A percentile compares a stretch with the other conserved stretches of the same genome.
Conservation (phyloP, 331 rosid species). For the Erythrophleum ivorense region DNA sequence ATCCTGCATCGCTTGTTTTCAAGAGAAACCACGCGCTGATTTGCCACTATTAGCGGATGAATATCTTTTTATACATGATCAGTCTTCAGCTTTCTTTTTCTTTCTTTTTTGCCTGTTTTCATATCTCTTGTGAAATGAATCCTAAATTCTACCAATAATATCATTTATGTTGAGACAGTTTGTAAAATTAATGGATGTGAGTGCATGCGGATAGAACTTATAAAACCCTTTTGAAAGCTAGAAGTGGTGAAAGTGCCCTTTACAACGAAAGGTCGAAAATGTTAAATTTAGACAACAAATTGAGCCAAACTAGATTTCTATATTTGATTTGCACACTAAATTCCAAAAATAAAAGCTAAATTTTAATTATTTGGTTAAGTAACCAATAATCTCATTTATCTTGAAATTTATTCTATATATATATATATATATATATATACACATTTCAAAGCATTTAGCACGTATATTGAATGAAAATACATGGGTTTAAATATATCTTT, state of each 20-base stretch:
- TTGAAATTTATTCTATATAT: no score
- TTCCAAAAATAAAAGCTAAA: background rate
- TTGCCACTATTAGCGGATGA: background rate
- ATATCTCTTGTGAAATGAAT: background rate
- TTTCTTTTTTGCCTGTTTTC: background rate
- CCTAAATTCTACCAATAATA: background rate
- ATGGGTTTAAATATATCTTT: no score
- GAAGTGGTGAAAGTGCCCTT: background rate
- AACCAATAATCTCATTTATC: no score
- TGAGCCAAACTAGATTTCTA: background rate
- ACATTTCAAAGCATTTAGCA: no score
- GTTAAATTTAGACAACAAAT: background rate
- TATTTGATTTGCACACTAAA: background rate
- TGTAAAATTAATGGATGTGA: background rate
- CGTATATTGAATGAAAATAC: no score
- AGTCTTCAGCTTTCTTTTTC: background rate
- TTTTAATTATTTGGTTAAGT: no score
- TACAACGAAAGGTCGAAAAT: background rate
- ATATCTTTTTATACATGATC: background rate
- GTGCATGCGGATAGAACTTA: background rate
- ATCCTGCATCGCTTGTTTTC: background rate
- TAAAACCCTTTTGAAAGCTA: background rate
- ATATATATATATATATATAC: no score
- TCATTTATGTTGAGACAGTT: background rate
- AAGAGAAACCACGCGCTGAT: background rate